Conservation (phyloP, 2,329 filamentous ascomycete species). For the Trichoderma aggressivum region DNA sequence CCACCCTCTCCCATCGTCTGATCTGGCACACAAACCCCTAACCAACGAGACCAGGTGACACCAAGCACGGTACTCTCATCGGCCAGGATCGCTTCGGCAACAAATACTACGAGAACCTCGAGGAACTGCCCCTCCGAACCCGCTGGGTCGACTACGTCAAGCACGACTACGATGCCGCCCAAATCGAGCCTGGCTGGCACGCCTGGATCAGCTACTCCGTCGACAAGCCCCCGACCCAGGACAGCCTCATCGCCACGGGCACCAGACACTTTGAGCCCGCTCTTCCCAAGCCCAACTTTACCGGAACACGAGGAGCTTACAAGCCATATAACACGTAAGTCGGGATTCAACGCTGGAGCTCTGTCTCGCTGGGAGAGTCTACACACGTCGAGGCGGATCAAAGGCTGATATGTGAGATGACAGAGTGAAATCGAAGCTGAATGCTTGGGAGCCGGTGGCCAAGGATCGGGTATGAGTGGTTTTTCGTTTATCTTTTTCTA, state of each 20-base stretch:
- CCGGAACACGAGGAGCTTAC: slow-evolving; percentile 73
- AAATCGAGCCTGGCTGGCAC: slow-evolving; percentile 97
- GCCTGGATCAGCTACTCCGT: slow-evolving; percentile 95
- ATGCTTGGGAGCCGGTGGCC: slow-evolving; percentile 49
- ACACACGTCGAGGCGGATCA: not conserved
- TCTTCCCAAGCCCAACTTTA: slow-evolving; percentile 70
- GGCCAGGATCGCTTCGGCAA: slow-evolving; percentile 89
- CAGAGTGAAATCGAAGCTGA: slow-evolving; percentile 54
- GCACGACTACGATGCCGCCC: slow-evolving; percentile 74
- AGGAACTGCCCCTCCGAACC: slow-evolving; percentile 92
- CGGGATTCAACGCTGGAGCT: not conserved
- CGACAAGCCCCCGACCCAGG: slow-evolving; percentile 77
- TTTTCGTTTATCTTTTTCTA: not conserved
- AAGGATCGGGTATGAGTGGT: slow-evolving; percentile 31
- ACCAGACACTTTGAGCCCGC: slow-evolving; percentile 72
- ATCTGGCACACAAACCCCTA: not conserved
- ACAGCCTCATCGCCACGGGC: slow-evolving; percentile 66
- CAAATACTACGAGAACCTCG: slow-evolving; percentile 95
- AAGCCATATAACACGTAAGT: slow-evolving; percentile 95
- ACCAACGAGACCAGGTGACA: slow-evolving; percentile 65
- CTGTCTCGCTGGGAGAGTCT: not conserved
- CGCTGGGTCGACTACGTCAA: slow-evolving; percentile 97
- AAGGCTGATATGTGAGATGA: slow-evolving; percentile 21
- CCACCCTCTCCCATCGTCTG: not conserved
- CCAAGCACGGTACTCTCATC: slow-evolving; percentile 85